These are phyloP conservation scores for Eremothecium sinecaudum DNA, from an alignment of 1,139 yeast genomes.

Conservation along the genomic window DNA sequence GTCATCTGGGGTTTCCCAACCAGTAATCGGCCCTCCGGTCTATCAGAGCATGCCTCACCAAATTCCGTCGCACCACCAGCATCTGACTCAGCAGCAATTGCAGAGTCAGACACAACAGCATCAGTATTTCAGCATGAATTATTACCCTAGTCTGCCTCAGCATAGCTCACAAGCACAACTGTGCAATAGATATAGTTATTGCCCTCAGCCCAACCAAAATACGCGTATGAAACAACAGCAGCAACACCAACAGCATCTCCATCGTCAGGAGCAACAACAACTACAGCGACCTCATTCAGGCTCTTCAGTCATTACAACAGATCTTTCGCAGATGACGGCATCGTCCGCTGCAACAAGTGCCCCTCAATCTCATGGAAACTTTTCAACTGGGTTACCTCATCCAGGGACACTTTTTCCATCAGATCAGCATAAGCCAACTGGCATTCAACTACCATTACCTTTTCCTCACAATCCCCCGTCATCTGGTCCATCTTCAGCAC, in stretches of 20 bases:
- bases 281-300: conserved; percentile 2
- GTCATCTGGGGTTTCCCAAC: not conserved
- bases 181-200: conserved; percentile 3
- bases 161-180: not conserved
- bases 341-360: conserved; percentile 1
- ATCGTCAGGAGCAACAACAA: conserved; percentile 1
- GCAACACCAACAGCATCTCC: conserved; percentile 3
- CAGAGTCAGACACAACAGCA: conserved; percentile 6
- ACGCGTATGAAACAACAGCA: conserved; percentile 6
- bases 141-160: conserved; percentile 2
- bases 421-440: conserved; percentile 2
- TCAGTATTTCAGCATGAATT: conserved; percentile 1
- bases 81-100: conserved; percentile 5
- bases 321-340: not conserved
- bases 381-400: conserved; percentile 1
- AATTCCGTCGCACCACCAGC: conserved; percentile 6
- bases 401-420: conserved; percentile 2
- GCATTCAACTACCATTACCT: conserved; percentile 4
- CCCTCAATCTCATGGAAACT: conserved; percentile 3
- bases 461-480: conserved; percentile 1
- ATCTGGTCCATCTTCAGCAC: not conserved
- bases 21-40: conserved; percentile 1
- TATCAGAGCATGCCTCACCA: conserved; percentile 5
- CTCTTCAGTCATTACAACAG: not conserved
- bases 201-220: conserved; percentile 2